Evolutionary conservation across 2,329 filamentous ascomycete species (phyloP).

Genomic region (Venturia effusa): DNA sequence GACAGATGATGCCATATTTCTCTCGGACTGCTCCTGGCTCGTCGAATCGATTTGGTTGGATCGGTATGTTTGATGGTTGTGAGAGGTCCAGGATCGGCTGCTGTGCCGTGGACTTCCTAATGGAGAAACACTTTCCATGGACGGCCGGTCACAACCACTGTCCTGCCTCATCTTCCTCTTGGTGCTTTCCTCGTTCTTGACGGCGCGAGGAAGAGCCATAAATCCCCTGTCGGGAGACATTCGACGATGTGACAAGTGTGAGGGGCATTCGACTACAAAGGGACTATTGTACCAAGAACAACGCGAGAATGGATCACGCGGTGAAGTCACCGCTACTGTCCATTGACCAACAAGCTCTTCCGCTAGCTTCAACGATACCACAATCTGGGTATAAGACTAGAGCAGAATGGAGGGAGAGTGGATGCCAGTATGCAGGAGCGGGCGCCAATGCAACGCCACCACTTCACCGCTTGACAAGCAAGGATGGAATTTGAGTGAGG

Average conservation of each 20-base stretch:
- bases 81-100: constrained; percentile 1
- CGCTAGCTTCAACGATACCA: background rate
- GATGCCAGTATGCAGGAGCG: constrained; percentile 4
- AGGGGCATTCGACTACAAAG: background rate
- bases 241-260: background rate
- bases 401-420: background rate
- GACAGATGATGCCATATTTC: background rate
- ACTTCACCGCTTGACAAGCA: background rate
- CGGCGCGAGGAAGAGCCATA: background rate
- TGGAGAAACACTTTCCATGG: background rate
- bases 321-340: constrained; percentile 1
- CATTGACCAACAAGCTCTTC: background rate
- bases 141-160: background rate
- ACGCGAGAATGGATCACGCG: background rate
- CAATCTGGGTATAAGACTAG: background rate
- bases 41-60: background rate
- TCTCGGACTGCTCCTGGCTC: background rate
- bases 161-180: background rate
- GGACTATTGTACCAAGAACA: constrained; percentile 1
- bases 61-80: background rate
- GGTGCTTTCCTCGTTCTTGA: background rate
- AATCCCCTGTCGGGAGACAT: constrained; percentile 5
- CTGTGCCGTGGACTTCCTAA: background rate
- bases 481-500: background rate
- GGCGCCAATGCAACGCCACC: background rate